Base-by-base conservation (phyloP, 805 yeast species). In the Zygotorulaspora danielsina region DNA sequence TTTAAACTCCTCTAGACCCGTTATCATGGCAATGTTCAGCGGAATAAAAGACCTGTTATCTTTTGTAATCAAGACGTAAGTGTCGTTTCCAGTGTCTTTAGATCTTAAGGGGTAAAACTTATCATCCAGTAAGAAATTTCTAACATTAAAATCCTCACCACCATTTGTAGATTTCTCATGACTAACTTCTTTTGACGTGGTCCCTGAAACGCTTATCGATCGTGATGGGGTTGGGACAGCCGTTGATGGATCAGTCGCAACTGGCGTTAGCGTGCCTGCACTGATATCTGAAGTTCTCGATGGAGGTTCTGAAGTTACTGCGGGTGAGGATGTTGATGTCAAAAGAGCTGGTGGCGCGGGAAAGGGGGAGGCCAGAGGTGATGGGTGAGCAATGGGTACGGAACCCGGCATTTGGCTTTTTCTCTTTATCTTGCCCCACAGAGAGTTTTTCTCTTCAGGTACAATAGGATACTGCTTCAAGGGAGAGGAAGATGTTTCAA, bases 11-110 rank as follows among this genome's bases (percentile, higher is more conserved):
- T 54, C 61, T 1, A 65, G 51, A 9, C 61, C 52, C 1, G 49
- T 45, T 16, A 61, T 45, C 15, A 48, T 36, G 5, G 62, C 62
- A 11, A 70, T 55, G 28, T 73, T 65, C 2, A 84, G 58, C 0
- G 84, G 73, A 7, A 63, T 61, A 55, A 76, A 89, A 10, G 59
- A 63, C 11, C 49, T 50, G 48, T 81, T 80, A 55, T 89, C 89
- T n/a, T 63, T 60, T 0, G 95, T 81, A 0, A 76, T 75, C 35
- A 88, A 61, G 3, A 85, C 63, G 45, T 62, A 68, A 9, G 52
- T 53, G 27, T 65, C 48, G n/a, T 42, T 25, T 6, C 30, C 28
- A 13, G 34, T 20, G 12, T 20, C 34, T 19, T 36, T 35, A 9
- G 32, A 43, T 25, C 20, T 43, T 36, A 53, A 54, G 16, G 69